Evolutionary conservation across 1,284 basidiomycete genomes (phyloP), one percentile per base, ranked within the genome.

Genomic region (Schizophyllum amplum): DNA sequence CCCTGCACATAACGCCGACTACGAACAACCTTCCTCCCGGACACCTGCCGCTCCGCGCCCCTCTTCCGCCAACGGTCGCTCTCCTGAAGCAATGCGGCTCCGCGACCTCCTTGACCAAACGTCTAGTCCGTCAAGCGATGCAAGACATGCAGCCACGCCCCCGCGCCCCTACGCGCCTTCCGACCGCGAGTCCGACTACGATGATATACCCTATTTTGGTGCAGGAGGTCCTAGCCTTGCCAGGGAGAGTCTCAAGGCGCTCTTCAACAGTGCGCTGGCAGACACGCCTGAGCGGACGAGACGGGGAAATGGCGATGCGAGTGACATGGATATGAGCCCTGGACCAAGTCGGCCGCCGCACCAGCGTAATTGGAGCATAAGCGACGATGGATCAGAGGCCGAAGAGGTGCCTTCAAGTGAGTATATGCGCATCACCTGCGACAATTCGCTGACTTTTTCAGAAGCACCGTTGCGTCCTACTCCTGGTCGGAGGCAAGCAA

Each of bases 121-220:
- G 27, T 33, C 27, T 5, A 13, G 27, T 13, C 27, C 27, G 6
- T 33, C 27, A 33, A 33, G 27, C 27, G 27, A 33, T 13, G 27
- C 27, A 13, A 5, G 27, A 33, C 27, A 5, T 33, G 27, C 13
- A 13, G 27, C 27, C 27, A 6, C 27, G 6, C 5, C 13, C 27
- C 27, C 27, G 27, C 66, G 65, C 27, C 66, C 67, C 7, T 55
- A 71, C 63, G 67, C 64, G 63, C 67, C 72, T 1, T 82, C 82
- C 25, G 81, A 84, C 51, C 68, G 74, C 1, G 84, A 85, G n/a
- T 86, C 86, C 0, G 81, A 82, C 63, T 77, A 80, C 55, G 85
- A 82, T 51, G 71, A 74, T 15, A 33, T 33, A 33, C 71, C 73
- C 1, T 72, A 72, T 25, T 70, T 73, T 24, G 73, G 68, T 25